Evolutionary conservation across 1,139 yeast genomes (phyloP).

Genomic region (Suzukiozyma palmioleophila): DNA sequence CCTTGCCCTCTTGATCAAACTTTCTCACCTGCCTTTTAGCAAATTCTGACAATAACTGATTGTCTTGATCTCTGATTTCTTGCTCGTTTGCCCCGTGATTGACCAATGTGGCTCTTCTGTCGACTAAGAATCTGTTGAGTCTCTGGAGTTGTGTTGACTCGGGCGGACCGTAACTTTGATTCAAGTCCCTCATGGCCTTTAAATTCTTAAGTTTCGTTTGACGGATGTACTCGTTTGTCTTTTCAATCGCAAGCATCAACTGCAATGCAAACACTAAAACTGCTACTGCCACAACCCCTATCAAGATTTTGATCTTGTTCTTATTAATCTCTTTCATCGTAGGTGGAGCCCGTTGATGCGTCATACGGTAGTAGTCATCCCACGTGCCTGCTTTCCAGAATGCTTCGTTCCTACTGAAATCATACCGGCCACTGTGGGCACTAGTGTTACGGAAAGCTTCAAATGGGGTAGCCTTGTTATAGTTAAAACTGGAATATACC

Average conservation of each 20-base stretch:
- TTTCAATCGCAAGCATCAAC: conserved; percentile 38
- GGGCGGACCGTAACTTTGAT: conserved; percentile 47
- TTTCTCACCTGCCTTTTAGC: conserved; percentile 27
- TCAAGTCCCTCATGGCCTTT: conserved; percentile 43
- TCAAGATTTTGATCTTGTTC: conserved; percentile 43
- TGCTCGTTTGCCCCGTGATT: conserved; percentile 15
- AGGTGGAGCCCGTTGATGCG: conserved; percentile 33
- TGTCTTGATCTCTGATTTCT: conserved; percentile 21
- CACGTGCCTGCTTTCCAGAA: conserved; percentile 70
- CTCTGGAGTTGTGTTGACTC: conserved; percentile 25
- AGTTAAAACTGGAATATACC: conserved; percentile 6
- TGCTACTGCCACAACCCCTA: conserved; percentile 39
- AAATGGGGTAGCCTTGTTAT: conserved; percentile 24
- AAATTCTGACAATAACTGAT: conserved; percentile 28
- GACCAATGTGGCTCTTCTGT: conserved; percentile 39
- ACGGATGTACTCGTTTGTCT: conserved; percentile 26
- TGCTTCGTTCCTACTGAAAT: conserved; percentile 35
- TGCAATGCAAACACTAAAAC: conserved; percentile 41
- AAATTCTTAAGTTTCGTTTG: conserved; percentile 36
- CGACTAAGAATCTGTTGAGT: conserved; percentile 56
- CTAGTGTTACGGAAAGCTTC: conserved; percentile 38
- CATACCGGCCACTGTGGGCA: conserved; percentile 31
- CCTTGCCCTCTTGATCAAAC: conserved; percentile 9
- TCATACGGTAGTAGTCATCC: conserved; percentile 58
- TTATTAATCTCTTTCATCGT: conserved; percentile 40